These are phyloP conservation scores for Diversispora epigaea DNA, from an alignment of 192 early-diverging fungal species.

Conservation along the genomic window DNA sequence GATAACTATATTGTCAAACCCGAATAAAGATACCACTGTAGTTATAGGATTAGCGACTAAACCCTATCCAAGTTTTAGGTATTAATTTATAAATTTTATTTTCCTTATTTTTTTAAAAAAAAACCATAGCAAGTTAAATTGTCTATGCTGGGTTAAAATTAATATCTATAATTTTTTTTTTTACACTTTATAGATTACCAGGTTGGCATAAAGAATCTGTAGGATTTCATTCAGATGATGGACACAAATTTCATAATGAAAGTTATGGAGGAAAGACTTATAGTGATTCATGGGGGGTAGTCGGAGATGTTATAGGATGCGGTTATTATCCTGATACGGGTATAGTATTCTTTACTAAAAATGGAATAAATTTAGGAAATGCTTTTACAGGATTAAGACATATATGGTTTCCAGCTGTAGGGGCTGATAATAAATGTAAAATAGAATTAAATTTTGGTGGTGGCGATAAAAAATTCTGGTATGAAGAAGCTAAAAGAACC, in stretches of 20 bases:
- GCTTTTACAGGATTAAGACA: slow-evolving; percentile 39
- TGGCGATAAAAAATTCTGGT: slow-evolving; percentile 30
- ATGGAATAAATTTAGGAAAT: slow-evolving; percentile 45
- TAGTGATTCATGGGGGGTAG: slow-evolving; percentile 37
- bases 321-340: slow-evolving; percentile 55
- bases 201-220: slow-evolving; percentile 53
- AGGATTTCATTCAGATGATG: slow-evolving; percentile 46
- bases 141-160: neutral
- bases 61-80: slow-evolving; percentile 51
- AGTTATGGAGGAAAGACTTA: slow-evolving; percentile 38
- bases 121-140: neutral
- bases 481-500: neutral
- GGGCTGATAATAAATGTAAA: slow-evolving; percentile 47
- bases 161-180: slow-evolving; percentile 6
- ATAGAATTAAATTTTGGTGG: slow-evolving; percentile 45
- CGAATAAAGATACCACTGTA: slow-evolving; percentile 43
- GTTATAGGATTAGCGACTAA: slow-evolving; percentile 52
- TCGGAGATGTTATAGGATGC: slow-evolving; percentile 43
- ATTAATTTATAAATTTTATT: neutral
- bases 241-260: slow-evolving; percentile 43
- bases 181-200: slow-evolving; percentile 14
- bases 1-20: slow-evolving; percentile 12
- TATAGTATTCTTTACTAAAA: slow-evolving; percentile 52
- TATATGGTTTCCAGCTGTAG: slow-evolving; percentile 46
- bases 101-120: neutral